Evolutionary conservation across 306 rosid species (phyloP).

Genomic region (Citrullus amarus): DNA sequence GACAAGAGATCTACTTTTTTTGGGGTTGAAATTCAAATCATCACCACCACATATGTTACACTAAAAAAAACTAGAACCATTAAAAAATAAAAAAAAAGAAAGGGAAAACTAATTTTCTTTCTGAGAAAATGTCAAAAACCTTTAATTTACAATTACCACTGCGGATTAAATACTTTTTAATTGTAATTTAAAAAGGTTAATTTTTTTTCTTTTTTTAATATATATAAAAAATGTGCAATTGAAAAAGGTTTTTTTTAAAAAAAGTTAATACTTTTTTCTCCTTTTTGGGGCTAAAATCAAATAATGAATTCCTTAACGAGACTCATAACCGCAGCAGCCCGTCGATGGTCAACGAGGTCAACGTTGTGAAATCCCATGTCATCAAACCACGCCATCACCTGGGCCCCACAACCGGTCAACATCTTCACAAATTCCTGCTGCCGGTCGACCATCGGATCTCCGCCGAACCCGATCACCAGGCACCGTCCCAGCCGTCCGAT

Average conservation of each 20-base stretch:
- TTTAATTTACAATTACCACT: not conserved
- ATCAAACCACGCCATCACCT: slow-evolving; percentile 45
- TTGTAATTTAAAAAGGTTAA: not conserved
- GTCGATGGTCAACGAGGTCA: slow-evolving; percentile 35
- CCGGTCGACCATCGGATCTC: slow-evolving; percentile 49
- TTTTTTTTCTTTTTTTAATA: no score
- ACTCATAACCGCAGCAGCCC: slow-evolving; percentile 23
- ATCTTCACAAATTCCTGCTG: slow-evolving; percentile 46
- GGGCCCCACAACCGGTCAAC: slow-evolving; percentile 45
- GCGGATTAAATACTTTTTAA: not conserved
- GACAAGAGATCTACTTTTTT: no score
- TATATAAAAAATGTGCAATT: no score
- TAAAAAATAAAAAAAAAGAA: not conserved
- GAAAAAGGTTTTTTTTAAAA: no score
- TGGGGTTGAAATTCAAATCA: not conserved
- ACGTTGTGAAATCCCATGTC: slow-evolving; percentile 47
- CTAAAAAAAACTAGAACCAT: not conserved
- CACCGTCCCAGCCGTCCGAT: slow-evolving; percentile 21
- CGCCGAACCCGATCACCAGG: slow-evolving; percentile 51
- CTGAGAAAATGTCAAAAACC: not conserved
- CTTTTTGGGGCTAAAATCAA: not conserved
- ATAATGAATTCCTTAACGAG: slow-evolving; percentile 39
- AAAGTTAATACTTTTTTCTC: not conserved
- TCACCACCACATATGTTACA: not conserved
- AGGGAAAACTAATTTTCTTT: not conserved